Evolutionary conservation across 2,329 filamentous ascomycete genomes (phyloP), one percentile per base, ranked within the genome.

Genomic region (Fusarium concolor): DNA sequence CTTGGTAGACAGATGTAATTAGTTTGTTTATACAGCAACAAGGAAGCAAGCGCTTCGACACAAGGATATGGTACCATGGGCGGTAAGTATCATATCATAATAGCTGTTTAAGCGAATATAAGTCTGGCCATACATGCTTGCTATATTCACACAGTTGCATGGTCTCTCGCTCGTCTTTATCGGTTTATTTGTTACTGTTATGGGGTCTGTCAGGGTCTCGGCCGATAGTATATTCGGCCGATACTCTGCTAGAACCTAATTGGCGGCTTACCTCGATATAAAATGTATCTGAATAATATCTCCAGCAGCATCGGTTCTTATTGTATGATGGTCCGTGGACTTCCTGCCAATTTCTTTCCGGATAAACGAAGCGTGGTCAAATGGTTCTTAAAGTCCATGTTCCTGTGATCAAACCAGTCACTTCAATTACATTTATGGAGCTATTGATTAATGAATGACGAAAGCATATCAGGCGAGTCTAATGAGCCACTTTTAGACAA

Each of bases 1-100:
- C 22, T 54, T 39, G 8, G 33, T n/a, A 29, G n/a, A n/a, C 24
- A 42, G 37, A 33, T 35, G 26, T 17, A 9, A 39, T 39, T 24
- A 31, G 35, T 6, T 20, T 55, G 59, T 39, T 56, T 63, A 44
- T 31, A 43, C 18, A 18, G 38, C 56, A 61, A 53, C 57, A 26
- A 4, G 22, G 31, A 6, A 31, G 11, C 14, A 31, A 33, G 31
- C 7, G 31, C 31, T 33, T 33, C 31, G 14, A 15, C 12, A 5
- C 5, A 33, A 15, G 12, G 14, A 15, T 33, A 8, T 11, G 31
- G 29, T 12, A 29, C 29, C 12, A 31, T 31, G 29, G 10, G 29
- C 29, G 29, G 29, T 31, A 10, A 31, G 29, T 12, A 31, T 31
- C 29, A 14, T 31, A 31, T 31, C 29, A 31, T 12, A 31, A 31